Percentiles rank a stretch among this genome's conserved stretches.
These are phyloP conservation scores for Verticillium zaregamsianum DNA, from an alignment of 2,329 filamentous ascomycete genomes.

Conservation along the genomic window DNA sequence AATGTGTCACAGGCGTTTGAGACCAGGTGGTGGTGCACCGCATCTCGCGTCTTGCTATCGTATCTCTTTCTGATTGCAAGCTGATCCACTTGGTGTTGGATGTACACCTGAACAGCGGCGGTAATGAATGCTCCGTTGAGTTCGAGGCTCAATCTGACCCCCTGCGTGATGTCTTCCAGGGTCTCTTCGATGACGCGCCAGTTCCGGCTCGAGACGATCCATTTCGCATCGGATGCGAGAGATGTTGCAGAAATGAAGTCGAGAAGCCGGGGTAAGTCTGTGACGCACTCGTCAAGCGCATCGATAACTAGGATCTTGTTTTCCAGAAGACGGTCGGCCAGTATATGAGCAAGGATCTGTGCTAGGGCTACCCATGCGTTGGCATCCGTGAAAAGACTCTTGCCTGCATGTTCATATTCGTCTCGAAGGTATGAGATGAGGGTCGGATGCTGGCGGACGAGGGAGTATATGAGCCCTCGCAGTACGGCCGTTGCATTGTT, in stretches of 20 bases:
- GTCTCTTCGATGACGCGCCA: too few relatives aligned
- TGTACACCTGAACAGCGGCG: slow-evolving; percentile 20
- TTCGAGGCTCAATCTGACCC: slow-evolving; percentile 27
- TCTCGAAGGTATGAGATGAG: slow-evolving; percentile 4
- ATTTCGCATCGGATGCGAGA: too few relatives aligned
- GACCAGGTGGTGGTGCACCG: slow-evolving; percentile 14
- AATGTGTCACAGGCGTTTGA: slow-evolving; percentile 32
- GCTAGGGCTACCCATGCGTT: slow-evolving; percentile 25
- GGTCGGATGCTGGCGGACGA: slow-evolving; percentile 17
- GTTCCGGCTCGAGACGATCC: too few relatives aligned
- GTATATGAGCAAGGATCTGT: slow-evolving; percentile 31
- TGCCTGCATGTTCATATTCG: slow-evolving; percentile 17
- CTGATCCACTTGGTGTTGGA: slow-evolving; percentile 18
- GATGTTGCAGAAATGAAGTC: too few relatives aligned
- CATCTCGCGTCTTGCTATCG: not conserved
- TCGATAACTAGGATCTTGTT: slow-evolving; percentile 30
- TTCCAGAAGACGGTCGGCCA: slow-evolving; percentile 27
- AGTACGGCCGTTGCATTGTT: slow-evolving; percentile 36
- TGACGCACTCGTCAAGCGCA: slow-evolving; percentile 4
- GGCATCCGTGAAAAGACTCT: slow-evolving; percentile 30
- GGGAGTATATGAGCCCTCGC: slow-evolving; percentile 35
- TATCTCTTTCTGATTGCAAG: slow-evolving; percentile 15
- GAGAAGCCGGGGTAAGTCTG: slow-evolving; percentile 22
- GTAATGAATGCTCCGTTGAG: slow-evolving; percentile 29
- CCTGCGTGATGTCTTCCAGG: slow-evolving; percentile 16